phyloP scores from a whole-genome alignment of 768 basidiomycete genomes.

The Albatrellus ellisii region DNA sequence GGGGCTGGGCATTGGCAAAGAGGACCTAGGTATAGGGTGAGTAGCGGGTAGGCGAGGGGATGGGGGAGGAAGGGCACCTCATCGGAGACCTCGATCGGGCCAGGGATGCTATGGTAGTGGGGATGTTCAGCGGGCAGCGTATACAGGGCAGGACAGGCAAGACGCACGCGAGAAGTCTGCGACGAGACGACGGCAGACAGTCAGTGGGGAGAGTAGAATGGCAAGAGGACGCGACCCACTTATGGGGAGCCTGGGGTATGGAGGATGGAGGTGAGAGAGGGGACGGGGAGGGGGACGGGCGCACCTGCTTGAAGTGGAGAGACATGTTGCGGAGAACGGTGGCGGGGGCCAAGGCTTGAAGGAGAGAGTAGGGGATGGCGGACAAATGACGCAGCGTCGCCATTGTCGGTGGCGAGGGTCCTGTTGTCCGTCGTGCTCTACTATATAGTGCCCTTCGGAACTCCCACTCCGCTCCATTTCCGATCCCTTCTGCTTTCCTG shows the following conservation, averaged over 20 bases:
- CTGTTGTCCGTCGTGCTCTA: no score
- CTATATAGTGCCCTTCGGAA: no score
- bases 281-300: not conserved
- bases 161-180: conserved; percentile 15
- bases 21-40: conserved; percentile 43
- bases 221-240: conserved; percentile 25
- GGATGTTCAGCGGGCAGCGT: not conserved
- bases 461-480: no score
- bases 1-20: conserved; percentile 85
- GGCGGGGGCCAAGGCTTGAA: no score
- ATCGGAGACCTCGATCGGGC: conserved; percentile 49
- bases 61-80: conserved; percentile 26
- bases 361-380: conserved; percentile 4
- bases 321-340: conserved; percentile 23
- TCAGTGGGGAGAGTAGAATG: not conserved
- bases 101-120: conserved; percentile 25
- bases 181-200: not conserved
- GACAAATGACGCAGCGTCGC: no score
- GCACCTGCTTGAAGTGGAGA: conserved; percentile 22
- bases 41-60: not conserved
- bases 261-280: no score
- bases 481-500: no score
- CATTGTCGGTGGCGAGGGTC: no score
- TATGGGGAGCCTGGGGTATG: conserved; percentile 37
- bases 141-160: conserved; percentile 7